phyloP scores from a whole-genome alignment of 345 rosid species.

The Populus alba region DNA sequence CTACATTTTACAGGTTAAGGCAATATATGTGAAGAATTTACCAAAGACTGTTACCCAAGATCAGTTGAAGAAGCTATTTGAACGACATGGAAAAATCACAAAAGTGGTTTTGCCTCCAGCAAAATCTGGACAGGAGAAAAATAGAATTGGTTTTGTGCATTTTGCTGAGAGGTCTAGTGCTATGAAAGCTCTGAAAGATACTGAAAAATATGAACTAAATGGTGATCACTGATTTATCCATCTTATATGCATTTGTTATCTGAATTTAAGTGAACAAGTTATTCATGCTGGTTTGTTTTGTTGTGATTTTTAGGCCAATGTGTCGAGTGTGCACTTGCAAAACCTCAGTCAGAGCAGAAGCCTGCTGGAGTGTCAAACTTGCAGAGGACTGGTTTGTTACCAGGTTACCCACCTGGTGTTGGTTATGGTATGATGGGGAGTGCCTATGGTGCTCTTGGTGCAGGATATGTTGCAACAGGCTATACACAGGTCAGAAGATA shows the following conservation, averaged over 20 bases:
- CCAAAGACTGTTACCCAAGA: slow-evolving; percentile 78
- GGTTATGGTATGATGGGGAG: slow-evolving; percentile 74
- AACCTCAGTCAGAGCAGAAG: slow-evolving; percentile 89
- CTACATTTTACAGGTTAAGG: slow-evolving; percentile 64
- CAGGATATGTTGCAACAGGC: slow-evolving; percentile 66
- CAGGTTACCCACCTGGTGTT: slow-evolving; percentile 60
- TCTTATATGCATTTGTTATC: slow-evolving; percentile 1
- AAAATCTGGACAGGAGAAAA: slow-evolving; percentile 75
- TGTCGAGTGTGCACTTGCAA: slow-evolving; percentile 90
- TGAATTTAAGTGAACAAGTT: background rate
- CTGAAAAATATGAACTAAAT: slow-evolving; percentile 86
- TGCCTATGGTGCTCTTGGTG: slow-evolving; percentile 55
- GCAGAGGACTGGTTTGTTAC: slow-evolving; percentile 60
- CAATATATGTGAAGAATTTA: slow-evolving; percentile 81
- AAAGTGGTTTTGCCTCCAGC: slow-evolving; percentile 88
- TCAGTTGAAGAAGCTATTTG: slow-evolving; percentile 67
- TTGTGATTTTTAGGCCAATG: slow-evolving; percentile 57
- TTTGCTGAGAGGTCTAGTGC: slow-evolving; percentile 88
- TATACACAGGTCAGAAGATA: slow-evolving; percentile 62
- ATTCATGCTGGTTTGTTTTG: slow-evolving; percentile 13
- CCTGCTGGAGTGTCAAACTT: slow-evolving; percentile 42
- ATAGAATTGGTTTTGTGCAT: slow-evolving; percentile 89
- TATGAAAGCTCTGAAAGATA: slow-evolving; percentile 76
- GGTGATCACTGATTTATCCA: slow-evolving; percentile 41
- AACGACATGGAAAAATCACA: slow-evolving; percentile 73